Conservation (phyloP, 2,329 filamentous ascomycete genomes). For the Hypoxylon sp. region DNA sequence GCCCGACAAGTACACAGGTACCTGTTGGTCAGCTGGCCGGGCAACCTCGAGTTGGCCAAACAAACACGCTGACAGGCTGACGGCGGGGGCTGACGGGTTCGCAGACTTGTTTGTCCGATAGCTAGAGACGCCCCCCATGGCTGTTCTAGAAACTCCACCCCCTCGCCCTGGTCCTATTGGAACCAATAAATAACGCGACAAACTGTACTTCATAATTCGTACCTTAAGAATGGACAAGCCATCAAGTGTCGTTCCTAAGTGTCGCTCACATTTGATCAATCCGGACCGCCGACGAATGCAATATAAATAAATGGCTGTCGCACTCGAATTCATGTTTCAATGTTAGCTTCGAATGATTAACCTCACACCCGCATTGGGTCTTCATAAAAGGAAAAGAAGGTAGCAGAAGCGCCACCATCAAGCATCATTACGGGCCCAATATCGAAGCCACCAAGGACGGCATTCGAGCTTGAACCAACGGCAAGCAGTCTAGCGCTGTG, state of each 20-base stretch:
- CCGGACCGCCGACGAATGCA: neutral
- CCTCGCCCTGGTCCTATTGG: neutral
- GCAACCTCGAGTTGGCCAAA: too few relatives aligned
- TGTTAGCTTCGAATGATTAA: neutral
- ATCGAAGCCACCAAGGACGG: neutral
- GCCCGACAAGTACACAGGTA: neutral
- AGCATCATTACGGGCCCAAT: neutral
- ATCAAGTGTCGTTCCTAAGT: too few relatives aligned
- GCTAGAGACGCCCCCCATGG: neutral
- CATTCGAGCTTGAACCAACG: conserved; percentile 9
- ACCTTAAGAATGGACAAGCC: too few relatives aligned
- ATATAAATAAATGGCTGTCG: neutral
- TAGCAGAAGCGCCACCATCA: neutral
- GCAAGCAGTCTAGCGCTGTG: conserved; percentile 11
- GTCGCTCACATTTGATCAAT: neutral
- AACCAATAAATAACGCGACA: too few relatives aligned
- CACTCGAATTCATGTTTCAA: neutral
- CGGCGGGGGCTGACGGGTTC: too few relatives aligned
- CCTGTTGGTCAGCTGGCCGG: too few relatives aligned
- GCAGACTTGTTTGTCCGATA: conserved; percentile 14
- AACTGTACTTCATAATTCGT: too few relatives aligned
- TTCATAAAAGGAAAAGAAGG: neutral
- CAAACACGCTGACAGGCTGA: too few relatives aligned
- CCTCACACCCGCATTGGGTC: neutral
- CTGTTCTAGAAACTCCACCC: conserved; percentile 17